Evolutionary conservation across 2,329 filamentous ascomycete genomes (phyloP).

Genomic region (Botryotinia calthae): DNA sequence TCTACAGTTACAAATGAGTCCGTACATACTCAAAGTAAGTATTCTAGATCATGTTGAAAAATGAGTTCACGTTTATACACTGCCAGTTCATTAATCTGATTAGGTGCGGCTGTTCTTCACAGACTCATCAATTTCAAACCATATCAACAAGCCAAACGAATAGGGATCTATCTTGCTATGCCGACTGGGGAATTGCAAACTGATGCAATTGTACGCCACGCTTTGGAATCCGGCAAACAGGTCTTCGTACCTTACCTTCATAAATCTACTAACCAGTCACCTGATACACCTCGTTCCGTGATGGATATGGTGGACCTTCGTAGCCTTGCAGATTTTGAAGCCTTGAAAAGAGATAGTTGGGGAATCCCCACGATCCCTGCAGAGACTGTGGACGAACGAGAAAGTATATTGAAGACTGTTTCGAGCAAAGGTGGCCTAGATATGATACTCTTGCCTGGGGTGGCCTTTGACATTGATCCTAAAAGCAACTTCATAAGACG

Average conservation of each 20-base stretch:
- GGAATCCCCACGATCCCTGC: slow-evolving; percentile 83
- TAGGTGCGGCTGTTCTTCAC: slow-evolving; percentile 65
- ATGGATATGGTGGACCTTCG: slow-evolving; percentile 94
- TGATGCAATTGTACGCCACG: slow-evolving; percentile 75
- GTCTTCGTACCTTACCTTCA: slow-evolving; percentile 93
- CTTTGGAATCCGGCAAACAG: slow-evolving; percentile 71
- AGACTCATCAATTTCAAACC: slow-evolving; percentile 65
- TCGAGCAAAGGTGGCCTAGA: slow-evolving; percentile 60
- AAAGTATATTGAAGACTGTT: slow-evolving; percentile 68
- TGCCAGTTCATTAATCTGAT: slow-evolving; percentile 20
- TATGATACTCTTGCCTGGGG: slow-evolving; percentile 85
- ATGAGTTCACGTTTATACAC: slow-evolving; percentile 15
- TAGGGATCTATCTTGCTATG: slow-evolving; percentile 94
- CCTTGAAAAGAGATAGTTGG: slow-evolving; percentile 77
- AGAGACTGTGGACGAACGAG: slow-evolving; percentile 61
- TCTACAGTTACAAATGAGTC: slow-evolving; percentile 59
- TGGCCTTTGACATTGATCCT: slow-evolving; percentile 75
- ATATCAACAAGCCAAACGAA: slow-evolving; percentile 69
- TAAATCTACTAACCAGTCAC: slow-evolving; percentile 45
- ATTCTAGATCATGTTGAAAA: not conserved
- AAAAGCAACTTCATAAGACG: slow-evolving; percentile 59
- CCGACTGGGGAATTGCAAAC: slow-evolving; percentile 84
- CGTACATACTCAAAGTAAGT: slow-evolving; percentile 68
- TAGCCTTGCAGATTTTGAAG: slow-evolving; percentile 73
- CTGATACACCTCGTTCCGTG: slow-evolving; percentile 56